Base-by-base conservation (phyloP, 176 grass and related monocot species). In the Phoenix dactylifera region DNA sequence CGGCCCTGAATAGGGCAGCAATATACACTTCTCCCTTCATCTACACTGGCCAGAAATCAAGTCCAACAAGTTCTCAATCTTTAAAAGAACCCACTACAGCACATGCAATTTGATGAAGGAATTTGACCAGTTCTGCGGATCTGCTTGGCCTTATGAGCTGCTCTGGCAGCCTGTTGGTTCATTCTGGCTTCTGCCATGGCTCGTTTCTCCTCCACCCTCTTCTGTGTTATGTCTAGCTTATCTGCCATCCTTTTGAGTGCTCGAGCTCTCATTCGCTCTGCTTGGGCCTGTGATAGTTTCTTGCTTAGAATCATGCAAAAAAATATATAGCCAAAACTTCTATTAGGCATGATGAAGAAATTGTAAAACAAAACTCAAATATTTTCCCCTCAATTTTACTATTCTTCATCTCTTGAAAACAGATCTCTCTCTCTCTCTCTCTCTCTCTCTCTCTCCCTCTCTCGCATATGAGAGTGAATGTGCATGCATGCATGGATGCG, bases 81-180 rank as follows among this genome's bases (percentile, higher is more conserved):
- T 35, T 77, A 88, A 76, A 88, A 79, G 64, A 79, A 79, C 6
- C 84, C 71, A 74, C 72, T 70, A 20, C 84, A 83, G 71, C 87
- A 85, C 23, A 97, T 60, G 70, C 77, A 74, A 70, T 18, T 63
- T 14, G 73, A 77, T 20, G 87, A 60, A 59, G 87, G 81, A 35
- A 97, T 17, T 58, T 79, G 72, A n/a, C 93, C 87, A 3, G 93
- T 97, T 64, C 64, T 73, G 7, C 93, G 73, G 17, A 97, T 97
- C 39, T 68, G 68, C 39, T 88, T 57, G 1, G 83, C 87, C 51
- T 78, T 92, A 4, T 84, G 84, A 72, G 81, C 76, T 4, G 70
- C 72, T 70, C 68, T 83, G 2, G 78, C 70, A 9, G 79, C 69
- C 53, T 92, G 72, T 63, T 74, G 69, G 55, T 78, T 88, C 87